Evolutionary conservation across 2,329 filamentous ascomycete species (phyloP), one percentile per base, ranked within the genome.

Genomic region (Diaporthe sp.): DNA sequence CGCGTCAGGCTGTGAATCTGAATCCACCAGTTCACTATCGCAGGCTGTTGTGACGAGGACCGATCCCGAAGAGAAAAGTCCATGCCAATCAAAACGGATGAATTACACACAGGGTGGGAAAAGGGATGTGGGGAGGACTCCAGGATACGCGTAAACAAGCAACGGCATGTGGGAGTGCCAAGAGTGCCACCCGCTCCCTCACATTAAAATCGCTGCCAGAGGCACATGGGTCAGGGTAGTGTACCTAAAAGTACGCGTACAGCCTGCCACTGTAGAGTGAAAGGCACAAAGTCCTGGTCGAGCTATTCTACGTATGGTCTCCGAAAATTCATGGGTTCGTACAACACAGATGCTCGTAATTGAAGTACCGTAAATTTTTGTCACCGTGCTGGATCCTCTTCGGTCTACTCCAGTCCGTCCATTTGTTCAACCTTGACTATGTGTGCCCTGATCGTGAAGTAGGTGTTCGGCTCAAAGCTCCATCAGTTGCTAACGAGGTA

Each of bases 161-260:
- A 31, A 31, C 60, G 60, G 60, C 15, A 65, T 65, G 60, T 65
- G 60, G 60, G 60, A 65, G 60, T 65, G 60, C 60, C 60, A 65
- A 65, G 60, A 65, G 42, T 22, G 42, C 60, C n/a, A 20, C 39
- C 60, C 60, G 39, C 9, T n/a, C 39, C 39, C 25, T 6, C 8
- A 65, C 42, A 44, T 31, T 47, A 20, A 65, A 47, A 65, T 31
- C 42, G 60, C 42, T 47, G 42, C 60, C 39, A 42, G 20, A 31
- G 15, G 39, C 3, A 13, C 15, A 47, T 22, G 39, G 60, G 60
- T 17, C 10, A 28, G 39, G 39, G 22, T 39, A 6, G 15, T 44
- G 31, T 39, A 34, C 34, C 34, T 34, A 34, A 42, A 10, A 37
- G 53, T 58, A 58, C 55, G 55, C 55, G 55, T 58, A 58, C 55